Evolutionary conservation across 345 rosid genomes (phyloP), one percentile per base, ranked within the genome.

Genomic region (Abelmoschus esculentus): DNA sequence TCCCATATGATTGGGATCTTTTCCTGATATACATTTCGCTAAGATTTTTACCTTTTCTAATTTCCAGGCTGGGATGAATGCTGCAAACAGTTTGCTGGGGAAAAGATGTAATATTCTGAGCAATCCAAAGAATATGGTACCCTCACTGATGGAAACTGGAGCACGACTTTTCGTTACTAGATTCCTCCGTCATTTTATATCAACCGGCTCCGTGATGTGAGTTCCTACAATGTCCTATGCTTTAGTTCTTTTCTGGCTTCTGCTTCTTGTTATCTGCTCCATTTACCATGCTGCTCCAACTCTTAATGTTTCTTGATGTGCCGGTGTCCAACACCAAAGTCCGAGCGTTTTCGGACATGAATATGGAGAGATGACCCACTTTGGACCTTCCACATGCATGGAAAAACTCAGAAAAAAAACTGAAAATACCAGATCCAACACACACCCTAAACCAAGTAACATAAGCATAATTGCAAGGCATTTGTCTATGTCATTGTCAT

Each of bases 91-190:
- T 70, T 73, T 93, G 79, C 82, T 93, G 26, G 87, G 92, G 55
- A 81, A 82, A 74, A 74, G 67, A 15, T 73, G 73, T 54, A 58
- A 68, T 66, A 66, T 89, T 72, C 72, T 86, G 54, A 73, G 77
- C 60, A 89, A 93, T 68, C 97, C 92, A 4, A 83, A 73, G 63
- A 90, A 83, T 69, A 91, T 93, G 97, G 95, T 84, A 60, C 96
- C 88, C 28, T 86, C 98, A 46, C 56, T 88, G 46, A 67, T 72
- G 58, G 96, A 93, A 86, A 75, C 83, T 11, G 97, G 86, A 7
- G 97, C 95, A 8, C 85, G 95, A 49, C 68, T 86, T 69, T 86
- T 88, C 47, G 95, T 91, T 40, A 81, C 97, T 63, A 81, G 89
- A 67, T 93, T 93, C 75, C 87, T 91, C 54, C 78, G 87, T 69